Evolutionary conservation across 169 alveolate genomes (phyloP).

Genomic region (Plasmodium fragile): DNA sequence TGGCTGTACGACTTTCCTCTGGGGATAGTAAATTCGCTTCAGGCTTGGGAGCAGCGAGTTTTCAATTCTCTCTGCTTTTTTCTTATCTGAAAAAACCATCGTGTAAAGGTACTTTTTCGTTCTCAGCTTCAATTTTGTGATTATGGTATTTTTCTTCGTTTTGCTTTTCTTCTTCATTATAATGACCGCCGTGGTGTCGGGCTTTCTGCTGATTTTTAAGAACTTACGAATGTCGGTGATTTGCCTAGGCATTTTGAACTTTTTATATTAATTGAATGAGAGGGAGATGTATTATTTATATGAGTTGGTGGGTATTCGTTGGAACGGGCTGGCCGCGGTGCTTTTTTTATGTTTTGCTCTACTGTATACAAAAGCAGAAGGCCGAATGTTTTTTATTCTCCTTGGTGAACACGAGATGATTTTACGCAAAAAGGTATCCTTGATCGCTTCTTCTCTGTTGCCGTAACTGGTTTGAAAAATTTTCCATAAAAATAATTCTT

Average conservation of each 20-base stretch:
- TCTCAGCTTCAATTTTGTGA: conserved; percentile 95
- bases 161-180: conserved; percentile 89
- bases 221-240: conserved; percentile 88
- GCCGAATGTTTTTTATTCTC: neutral
- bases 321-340: neutral
- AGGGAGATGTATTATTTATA: neutral
- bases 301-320: neutral
- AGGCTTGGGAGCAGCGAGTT: conserved; percentile 90
- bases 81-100: conserved; percentile 93
- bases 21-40: conserved; percentile 73
- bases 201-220: conserved; percentile 86
- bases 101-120: conserved; percentile 95
- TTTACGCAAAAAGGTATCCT: neutral
- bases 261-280: neutral
- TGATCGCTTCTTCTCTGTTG: neutral
- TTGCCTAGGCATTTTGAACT: conserved; percentile 86
- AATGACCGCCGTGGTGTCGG: conserved; percentile 90
- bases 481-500: neutral
- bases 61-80: conserved; percentile 95
- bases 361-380: neutral
- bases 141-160: conserved; percentile 82
- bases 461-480: neutral
- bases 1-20: conserved; percentile 30
- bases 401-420: neutral
- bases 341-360: neutral